Base-by-base conservation (phyloP, 2,329 filamentous ascomycete genomes). In the Cordyceps sp. region DNA sequence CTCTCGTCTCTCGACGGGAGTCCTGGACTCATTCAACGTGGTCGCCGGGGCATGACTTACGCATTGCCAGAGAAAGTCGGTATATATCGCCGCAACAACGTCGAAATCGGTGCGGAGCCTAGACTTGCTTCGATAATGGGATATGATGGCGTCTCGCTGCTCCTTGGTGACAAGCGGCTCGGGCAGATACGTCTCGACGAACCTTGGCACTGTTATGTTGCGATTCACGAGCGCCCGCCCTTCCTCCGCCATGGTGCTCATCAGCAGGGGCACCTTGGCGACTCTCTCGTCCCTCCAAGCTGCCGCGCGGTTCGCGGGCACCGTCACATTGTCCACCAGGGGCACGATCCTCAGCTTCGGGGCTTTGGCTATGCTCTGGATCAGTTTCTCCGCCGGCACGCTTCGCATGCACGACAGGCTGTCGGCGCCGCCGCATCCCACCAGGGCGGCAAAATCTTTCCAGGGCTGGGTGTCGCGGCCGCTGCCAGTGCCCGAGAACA, bases 51-150 rank as follows among this genome's bases (percentile, higher is more conserved):
- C 4, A 42, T 9, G 5, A 31, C 44, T 38, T 42, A 46, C 46
- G 33, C 44, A 47, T 30, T 45, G 40, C 39, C 38, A 45, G 10
- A 44, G 10, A n/a, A 39, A 45, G 18, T 49, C 48, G 2, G 45
- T 49, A 7, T 42, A 42, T 5, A 49, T 45, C 10, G 42, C 42
- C 1, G 43, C 30, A 2, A 42, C 43, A 8, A 46, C 10, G 7
- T 49, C 48, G 37, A 48, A 49, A 4, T 45, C 37, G 4, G 31
- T 37, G 18, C 33, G 19, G 9, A 45, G 8, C 10, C 23, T 18
- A 1, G 34, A 14, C 15, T 40, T 36, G 2, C 20, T 33, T 10
- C 27, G 33, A 20, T 49, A 50, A 5, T 33, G 29, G 3, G 35
- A 29, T 1, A 48, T 9, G 4, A 49, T 44, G 1, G 2, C 13